A percentile compares a stretch with the other conserved stretches of the same genome.
Conservation (phyloP, 345 rosid genomes). For the Populus davidiana region DNA sequence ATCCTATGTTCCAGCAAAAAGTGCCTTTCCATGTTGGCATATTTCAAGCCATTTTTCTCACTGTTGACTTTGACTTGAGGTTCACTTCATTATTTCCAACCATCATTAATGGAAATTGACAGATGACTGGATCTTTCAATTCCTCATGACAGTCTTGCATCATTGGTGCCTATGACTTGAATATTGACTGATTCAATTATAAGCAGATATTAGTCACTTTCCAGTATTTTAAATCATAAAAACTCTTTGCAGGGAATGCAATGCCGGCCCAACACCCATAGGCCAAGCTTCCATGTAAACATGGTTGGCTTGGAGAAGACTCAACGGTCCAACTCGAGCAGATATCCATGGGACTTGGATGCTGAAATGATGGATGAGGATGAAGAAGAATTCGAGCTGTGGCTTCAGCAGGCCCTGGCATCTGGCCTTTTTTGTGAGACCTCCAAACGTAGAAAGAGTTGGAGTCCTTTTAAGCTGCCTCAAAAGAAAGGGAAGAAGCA, state of each 20-base stretch:
- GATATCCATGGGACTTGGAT: slow-evolving; percentile 86
- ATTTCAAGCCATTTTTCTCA: not conserved
- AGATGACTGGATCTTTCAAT: not conserved
- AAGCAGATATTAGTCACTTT: not conserved
- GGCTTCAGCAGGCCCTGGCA: slow-evolving; percentile 90
- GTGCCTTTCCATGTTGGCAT: not conserved
- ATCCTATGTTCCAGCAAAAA: not conserved
- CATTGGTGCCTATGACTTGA: not conserved
- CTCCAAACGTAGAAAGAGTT: slow-evolving; percentile 81
- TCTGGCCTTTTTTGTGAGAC: slow-evolving; percentile 90
- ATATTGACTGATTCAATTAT: not conserved
- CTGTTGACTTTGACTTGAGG: not conserved
- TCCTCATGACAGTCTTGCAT: not conserved
- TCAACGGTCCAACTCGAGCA: slow-evolving; percentile 73
- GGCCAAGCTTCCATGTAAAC: slow-evolving; percentile 94
- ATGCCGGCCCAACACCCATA: slow-evolving; percentile 93
- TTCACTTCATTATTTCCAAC: not conserved
- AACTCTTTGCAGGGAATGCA: slow-evolving; percentile 74
- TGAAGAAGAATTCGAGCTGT: slow-evolving; percentile 79
- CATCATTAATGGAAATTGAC: not conserved
- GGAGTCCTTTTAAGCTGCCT: slow-evolving; percentile 89
- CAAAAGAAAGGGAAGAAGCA: slow-evolving; percentile 84
- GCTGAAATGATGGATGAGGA: slow-evolving; percentile 92
- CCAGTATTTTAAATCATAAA: not conserved
- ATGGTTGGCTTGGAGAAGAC: slow-evolving; percentile 91